phyloP scores from a whole-genome alignment of 2,329 filamentous ascomycete genomes.

The Ceratocystis cacaofunesta region DNA sequence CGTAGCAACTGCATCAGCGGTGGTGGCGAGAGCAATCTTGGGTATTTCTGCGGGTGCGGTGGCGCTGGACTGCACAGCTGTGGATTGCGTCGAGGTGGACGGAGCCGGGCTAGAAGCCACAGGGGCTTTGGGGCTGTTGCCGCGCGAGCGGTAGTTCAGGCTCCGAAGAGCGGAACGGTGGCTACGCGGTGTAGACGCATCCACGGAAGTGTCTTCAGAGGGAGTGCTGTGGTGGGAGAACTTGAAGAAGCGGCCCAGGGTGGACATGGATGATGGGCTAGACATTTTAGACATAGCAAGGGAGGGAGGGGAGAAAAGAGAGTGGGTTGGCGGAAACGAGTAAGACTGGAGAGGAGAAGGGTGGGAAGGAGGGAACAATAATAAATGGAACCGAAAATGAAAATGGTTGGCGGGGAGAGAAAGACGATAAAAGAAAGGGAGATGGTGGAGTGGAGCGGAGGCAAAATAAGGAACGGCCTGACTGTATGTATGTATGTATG shows the following conservation, averaged over 20 bases:
- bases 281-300: neutral
- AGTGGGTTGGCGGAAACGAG: neutral
- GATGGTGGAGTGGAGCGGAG: neutral
- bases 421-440: neutral
- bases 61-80: neutral
- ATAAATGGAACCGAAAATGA: neutral
- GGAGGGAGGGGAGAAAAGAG: neutral
- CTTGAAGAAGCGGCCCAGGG: constrained; percentile 8
- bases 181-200: constrained; percentile 9
- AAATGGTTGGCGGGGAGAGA: neutral
- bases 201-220: constrained; percentile 6
- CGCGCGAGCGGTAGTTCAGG: constrained; percentile 1
- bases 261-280: neutral
- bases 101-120: neutral
- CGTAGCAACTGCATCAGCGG: neutral
- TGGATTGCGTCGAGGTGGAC: neutral
- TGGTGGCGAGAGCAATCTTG: neutral
- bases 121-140: neutral
- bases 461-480: neutral
- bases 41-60: neutral
- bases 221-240: neutral
- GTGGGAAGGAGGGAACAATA: neutral
- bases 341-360: neutral
- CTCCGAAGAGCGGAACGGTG: constrained; percentile 4
- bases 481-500: no score